Evolutionary conservation across 306 rosid genomes (phyloP).

Genomic region (Calophaca sinica): DNA sequence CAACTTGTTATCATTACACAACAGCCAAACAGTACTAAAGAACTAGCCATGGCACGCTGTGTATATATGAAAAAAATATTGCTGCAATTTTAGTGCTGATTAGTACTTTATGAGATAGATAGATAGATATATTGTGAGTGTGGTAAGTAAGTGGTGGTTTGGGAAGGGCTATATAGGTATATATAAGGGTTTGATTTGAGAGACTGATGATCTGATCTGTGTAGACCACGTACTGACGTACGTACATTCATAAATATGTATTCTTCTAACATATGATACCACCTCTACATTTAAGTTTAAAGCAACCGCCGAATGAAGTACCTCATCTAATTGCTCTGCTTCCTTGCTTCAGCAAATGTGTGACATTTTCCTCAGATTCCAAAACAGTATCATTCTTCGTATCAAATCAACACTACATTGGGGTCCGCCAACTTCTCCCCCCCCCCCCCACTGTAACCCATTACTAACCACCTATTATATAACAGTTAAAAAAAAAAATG

Average conservation of each 20-base stretch:
- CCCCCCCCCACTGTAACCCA: too few species aligned
- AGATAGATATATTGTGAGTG: too few species aligned
- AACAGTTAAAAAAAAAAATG: not conserved
- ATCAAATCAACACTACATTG: conserved; percentile 38
- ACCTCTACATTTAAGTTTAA: too few species aligned
- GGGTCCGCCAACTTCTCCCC: conserved; percentile 16
- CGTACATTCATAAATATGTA: conserved; percentile 49
- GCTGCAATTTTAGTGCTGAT: not conserved
- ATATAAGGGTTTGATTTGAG: too few species aligned
- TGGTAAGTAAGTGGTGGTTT: too few species aligned
- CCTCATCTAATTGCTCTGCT: conserved; percentile 24
- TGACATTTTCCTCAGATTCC: conserved; percentile 34
- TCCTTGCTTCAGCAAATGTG: conserved; percentile 34
- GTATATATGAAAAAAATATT: not conserved
- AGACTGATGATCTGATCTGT: too few species aligned
- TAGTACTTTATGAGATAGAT: too few species aligned
- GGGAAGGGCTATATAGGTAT: too few species aligned
- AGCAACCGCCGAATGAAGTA: not conserved
- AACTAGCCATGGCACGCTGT: conserved; percentile 42
- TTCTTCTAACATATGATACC: conserved; percentile 42
- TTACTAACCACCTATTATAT: too few species aligned
- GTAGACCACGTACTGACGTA: too few species aligned
- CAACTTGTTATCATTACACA: conserved; percentile 35
- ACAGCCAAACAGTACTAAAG: conserved; percentile 15
- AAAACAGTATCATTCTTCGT: conserved; percentile 10